Base-by-base conservation (phyloP, 1,284 basidiomycete genomes). In the Gomphus sp. region DNA sequence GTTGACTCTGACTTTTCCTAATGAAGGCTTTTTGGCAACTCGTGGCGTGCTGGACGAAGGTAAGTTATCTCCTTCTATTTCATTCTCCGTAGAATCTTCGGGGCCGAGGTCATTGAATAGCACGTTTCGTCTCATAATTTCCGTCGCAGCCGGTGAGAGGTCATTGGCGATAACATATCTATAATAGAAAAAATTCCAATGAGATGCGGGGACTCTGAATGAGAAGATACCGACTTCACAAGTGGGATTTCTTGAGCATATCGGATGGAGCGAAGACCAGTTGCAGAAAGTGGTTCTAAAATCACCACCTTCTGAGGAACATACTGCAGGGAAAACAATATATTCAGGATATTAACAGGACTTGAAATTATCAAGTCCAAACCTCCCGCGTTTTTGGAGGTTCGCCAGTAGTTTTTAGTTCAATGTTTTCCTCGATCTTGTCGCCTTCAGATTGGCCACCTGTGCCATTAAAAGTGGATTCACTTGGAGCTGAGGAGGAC, bases 201-300 rank as follows among this genome's bases (percentile, higher is more conserved):
- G n/a, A 43, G 44, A 31, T 14, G 34, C 8, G 22, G 28, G 9
- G 16, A 44, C 28, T 4, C 33, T 18, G 34, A 43, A 41, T 39
- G 61, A 25, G 3, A 48, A 16, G 45, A 41, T 37, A 66, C 75
- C 59, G 62, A 95, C 90, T 86, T 91, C 62, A 95, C 82, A 43
- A 90, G 79, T 0, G 96, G 94, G 10, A 99, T 95, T 73, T 99
- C 96, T 66, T 98, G 95, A 0, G 96, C 96, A 70, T 99, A 99
- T 36, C 96, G 90, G 63, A 99, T 98, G 3, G 94, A 91, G 11
- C 96, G 87, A 28, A 99, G 79, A 28, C 96, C 96, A 0, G 97
- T 99, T 0, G 96, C 96, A 16, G 93, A 94, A 18, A 99, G 82
- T 0, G 95, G 93, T 72, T 99, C 96, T n/a, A 99, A 78, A 12